Evolutionary conservation across 441 rosid species (phyloP).

Genomic region (Aquilaria agallochum): DNA sequence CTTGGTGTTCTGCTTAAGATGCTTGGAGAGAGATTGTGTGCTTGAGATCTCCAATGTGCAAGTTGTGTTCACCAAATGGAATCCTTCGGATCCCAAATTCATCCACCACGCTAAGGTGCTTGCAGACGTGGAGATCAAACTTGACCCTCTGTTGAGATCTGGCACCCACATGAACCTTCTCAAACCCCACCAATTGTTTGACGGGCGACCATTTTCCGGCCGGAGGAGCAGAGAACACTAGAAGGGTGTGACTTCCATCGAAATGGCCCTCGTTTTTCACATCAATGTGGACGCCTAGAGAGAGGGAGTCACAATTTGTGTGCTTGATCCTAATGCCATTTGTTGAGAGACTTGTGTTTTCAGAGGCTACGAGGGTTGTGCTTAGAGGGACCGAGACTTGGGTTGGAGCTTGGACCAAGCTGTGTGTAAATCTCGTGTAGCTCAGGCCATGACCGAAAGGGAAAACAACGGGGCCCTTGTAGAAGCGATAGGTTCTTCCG

Average conservation of each 20-base stretch:
- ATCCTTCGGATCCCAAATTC: slow-evolving; percentile 72
- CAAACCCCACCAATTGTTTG: slow-evolving; percentile 69
- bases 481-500: slow-evolving; percentile 75
- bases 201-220: slow-evolving; percentile 37
- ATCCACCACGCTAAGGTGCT: slow-evolving; percentile 76
- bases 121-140: slow-evolving; percentile 57
- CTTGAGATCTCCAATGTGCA: slow-evolving; percentile 78
- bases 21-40: slow-evolving; percentile 68
- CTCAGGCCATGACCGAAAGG: slow-evolving; percentile 81
- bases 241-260: slow-evolving; percentile 75
- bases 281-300: slow-evolving; percentile 42
- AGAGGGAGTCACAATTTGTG: slow-evolving; percentile 42
- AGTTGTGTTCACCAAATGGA: slow-evolving; percentile 67
- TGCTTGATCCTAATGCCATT: slow-evolving; percentile 43
- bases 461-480: slow-evolving; percentile 83
- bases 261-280: slow-evolving; percentile 56
- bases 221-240: slow-evolving; percentile 62
- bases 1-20: neutral
- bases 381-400: slow-evolving; percentile 32
- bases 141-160: slow-evolving; percentile 42
- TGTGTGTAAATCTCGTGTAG: slow-evolving; percentile 50
- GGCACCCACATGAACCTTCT: slow-evolving; percentile 57
- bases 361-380: slow-evolving; percentile 20
- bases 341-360: slow-evolving; percentile 34
- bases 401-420: slow-evolving; percentile 38